phyloP scores from a whole-genome alignment of 2,329 filamentous ascomycete species.

The Setomelanomma holmii region DNA sequence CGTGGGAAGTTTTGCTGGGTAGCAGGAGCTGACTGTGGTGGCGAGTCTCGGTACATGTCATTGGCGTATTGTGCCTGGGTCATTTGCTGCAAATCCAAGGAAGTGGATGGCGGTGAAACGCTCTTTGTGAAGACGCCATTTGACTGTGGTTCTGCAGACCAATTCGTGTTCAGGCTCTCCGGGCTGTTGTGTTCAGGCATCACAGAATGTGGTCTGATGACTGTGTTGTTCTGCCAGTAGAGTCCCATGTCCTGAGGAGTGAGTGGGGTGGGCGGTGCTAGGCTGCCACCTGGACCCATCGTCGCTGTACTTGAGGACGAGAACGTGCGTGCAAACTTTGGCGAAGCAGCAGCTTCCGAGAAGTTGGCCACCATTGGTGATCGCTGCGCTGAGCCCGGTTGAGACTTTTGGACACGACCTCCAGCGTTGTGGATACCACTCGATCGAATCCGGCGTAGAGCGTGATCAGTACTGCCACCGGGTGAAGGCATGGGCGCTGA shows the following conservation, averaged over 20 bases:
- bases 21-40: slow-evolving; percentile 59
- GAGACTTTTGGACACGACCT: slow-evolving; percentile 57
- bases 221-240: slow-evolving; percentile 50
- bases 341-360: slow-evolving; percentile 56
- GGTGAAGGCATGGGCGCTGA: slow-evolving; percentile 50
- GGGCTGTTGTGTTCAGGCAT: slow-evolving; percentile 50
- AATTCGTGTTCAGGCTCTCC: slow-evolving; percentile 45
- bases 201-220: slow-evolving; percentile 35
- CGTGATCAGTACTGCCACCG: slow-evolving; percentile 47
- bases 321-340: slow-evolving; percentile 52
- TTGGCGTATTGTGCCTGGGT: slow-evolving; percentile 39
- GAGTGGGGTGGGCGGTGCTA: slow-evolving; percentile 58
- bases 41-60: slow-evolving; percentile 54
- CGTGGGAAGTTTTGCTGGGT: slow-evolving; percentile 56
- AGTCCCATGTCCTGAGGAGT: slow-evolving; percentile 52
- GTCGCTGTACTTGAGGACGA: slow-evolving; percentile 47
- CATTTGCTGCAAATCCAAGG: slow-evolving; percentile 42
- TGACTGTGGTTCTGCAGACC: slow-evolving; percentile 47
- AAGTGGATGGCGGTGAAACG: slow-evolving; percentile 57
- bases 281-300: slow-evolving; percentile 45
- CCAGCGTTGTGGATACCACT: slow-evolving; percentile 53
- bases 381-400: slow-evolving; percentile 54
- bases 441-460: slow-evolving; percentile 57
- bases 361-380: slow-evolving; percentile 57
- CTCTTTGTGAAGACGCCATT: slow-evolving; percentile 41